Evolutionary conservation across 164 flowering plant species (phyloP).

Genomic region (Saururus chinensis): DNA sequence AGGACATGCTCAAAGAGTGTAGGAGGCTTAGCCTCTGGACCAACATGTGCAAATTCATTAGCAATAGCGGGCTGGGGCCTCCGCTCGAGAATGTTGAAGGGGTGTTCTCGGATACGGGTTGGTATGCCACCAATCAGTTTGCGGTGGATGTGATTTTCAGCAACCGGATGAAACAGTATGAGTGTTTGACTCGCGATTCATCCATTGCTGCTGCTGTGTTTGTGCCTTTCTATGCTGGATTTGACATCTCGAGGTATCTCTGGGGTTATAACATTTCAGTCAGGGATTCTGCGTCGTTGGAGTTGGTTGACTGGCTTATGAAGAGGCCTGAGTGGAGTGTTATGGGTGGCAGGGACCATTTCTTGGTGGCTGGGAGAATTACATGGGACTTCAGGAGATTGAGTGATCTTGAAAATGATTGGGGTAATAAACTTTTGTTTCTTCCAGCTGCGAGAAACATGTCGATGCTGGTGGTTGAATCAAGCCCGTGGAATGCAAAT

Average conservation of each 20-base stretch:
- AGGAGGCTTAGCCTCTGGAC: constrained; percentile 69
- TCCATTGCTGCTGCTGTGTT: constrained; percentile 85
- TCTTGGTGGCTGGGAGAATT: constrained; percentile 86
- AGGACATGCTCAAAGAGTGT: constrained; percentile 84
- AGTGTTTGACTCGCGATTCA: constrained; percentile 77
- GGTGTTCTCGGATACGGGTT: constrained; percentile 67
- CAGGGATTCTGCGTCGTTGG: constrained; percentile 78
- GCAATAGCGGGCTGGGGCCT: constrained; percentile 83
- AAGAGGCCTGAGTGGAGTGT: constrained; percentile 79
- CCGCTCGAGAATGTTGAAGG: constrained; percentile 69
- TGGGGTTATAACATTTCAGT: constrained; percentile 77
- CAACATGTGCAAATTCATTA: constrained; percentile 79
- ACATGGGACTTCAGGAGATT: constrained; percentile 87
- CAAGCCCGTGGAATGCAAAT: constrained; percentile 91
- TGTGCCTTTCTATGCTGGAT: constrained; percentile 92
- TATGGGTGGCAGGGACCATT: constrained; percentile 87
- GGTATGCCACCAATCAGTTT: constrained; percentile 92
- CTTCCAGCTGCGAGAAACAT: constrained; percentile 82
- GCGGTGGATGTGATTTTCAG: constrained; percentile 83
- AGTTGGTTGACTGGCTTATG: constrained; percentile 65
- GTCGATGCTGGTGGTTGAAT: constrained; percentile 89
- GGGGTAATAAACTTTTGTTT: constrained; percentile 91
- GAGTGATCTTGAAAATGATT: constrained; percentile 50
- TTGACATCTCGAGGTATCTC: constrained; percentile 71
- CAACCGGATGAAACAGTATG: constrained; percentile 87